Base-by-base conservation (phyloP, 805 yeast genomes). In the Lipomyces kockii region DNA sequence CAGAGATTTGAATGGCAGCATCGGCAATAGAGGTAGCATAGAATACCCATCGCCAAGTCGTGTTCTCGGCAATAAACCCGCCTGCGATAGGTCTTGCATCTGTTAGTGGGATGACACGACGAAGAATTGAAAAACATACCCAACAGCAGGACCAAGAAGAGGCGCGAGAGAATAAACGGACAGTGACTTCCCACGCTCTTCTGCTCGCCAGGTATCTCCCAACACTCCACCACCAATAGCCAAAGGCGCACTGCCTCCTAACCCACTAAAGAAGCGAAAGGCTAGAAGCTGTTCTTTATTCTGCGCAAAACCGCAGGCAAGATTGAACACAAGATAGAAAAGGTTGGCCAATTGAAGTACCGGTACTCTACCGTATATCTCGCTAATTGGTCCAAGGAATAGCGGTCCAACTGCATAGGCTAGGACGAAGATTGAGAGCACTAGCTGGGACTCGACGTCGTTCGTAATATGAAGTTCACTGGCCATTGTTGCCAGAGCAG, bases 161-260 rank as follows among this genome's bases (percentile, higher is more conserved):
- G 91, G 91, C 0, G 89, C 90, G 59, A 87, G 75, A 2, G 85
- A 80, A 75, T 83, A 87, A 89, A 92, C 88, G 78, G 85, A 85
- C 87, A 89, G 85, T 20, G 94, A 92, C 2, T 86, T 73, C 27
- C 92, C 90, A 74, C 87, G 79, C 76, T 86, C 86, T 57, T 84
- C 84, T 39, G 87, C 85, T 32, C 82, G 84, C 89, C 92, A 90
- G 58, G 90, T 78, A 79, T 90, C 97, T 68, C 87, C 81, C 71
- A 91, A 85, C 17, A 93, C 85, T 71, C 96, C 97, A 66, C 93
- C 93, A n/a, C 92, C 96, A 71, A 90, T 85, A 3, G 96, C 89
- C 76, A 91, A 82, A 95, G 92, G 2, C 96, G 96, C 1, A 93
- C 88, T 1, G 92, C 90, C 61, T 89, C 83, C 39, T 88, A 82